phyloP scores from a whole-genome alignment of 306 rosid genomes.

The Prunus mongolica region DNA sequence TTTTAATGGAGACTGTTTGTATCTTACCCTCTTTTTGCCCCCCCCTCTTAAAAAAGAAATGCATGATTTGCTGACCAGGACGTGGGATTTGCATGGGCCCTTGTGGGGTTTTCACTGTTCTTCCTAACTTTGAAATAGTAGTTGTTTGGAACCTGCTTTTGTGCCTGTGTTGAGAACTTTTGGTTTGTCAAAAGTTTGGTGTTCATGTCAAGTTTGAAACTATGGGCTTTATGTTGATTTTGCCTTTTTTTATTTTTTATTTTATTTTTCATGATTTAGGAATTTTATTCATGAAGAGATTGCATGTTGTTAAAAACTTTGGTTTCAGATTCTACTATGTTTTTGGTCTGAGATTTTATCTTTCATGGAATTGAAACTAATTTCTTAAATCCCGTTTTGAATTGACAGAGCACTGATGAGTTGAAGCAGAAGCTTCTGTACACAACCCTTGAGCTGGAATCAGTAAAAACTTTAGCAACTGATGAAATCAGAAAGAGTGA shows the following conservation, averaged over 20 bases:
- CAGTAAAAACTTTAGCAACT: conserved; percentile 27
- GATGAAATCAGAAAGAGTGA: conserved; percentile 36
- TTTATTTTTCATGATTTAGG: not conserved
- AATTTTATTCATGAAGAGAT: not conserved
- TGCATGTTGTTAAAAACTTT: not conserved
- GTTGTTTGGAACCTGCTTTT: not conserved
- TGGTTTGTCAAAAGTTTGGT: conserved; percentile 2
- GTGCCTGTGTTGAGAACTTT: not conserved
- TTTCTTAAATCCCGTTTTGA: conserved; percentile 8
- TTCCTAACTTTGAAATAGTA: conserved; percentile 15
- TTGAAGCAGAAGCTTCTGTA: conserved; percentile 44
- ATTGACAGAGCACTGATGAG: conserved; percentile 40
- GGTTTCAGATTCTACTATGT: not conserved
- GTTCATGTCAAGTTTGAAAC: not conserved
- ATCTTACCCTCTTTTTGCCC: not conserved
- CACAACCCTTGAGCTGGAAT: conserved; percentile 41
- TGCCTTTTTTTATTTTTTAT: not conserved
- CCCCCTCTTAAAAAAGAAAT: not conserved
- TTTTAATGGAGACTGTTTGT: not conserved
- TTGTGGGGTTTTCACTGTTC: conserved; percentile 9
- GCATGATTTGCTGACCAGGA: conserved; percentile 3
- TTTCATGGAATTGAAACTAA: not conserved
- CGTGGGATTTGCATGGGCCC: conserved; percentile 4
- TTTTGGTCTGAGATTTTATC: not conserved
- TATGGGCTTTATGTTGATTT: not conserved